phyloP scores from a whole-genome alignment of 306 rosid genomes.

The Ormosia semicastrata region DNA sequence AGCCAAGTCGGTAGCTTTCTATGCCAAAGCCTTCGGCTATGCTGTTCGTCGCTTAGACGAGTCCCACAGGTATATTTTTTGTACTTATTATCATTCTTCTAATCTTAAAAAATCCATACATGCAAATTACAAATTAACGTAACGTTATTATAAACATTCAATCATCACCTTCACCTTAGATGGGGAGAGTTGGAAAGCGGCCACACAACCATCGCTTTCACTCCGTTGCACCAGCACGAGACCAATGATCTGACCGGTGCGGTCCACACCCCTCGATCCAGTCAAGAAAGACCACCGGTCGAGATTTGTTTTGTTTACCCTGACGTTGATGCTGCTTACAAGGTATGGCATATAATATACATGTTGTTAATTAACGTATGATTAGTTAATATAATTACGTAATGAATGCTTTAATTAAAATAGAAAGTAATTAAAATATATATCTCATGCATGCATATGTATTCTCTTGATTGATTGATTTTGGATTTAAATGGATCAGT shows the following conservation, averaged over 20 bases:
- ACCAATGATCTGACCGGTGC: constrained; percentile 69
- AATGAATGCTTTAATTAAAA: too few species aligned
- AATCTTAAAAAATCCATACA: not conserved
- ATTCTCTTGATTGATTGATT: not conserved
- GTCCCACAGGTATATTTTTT: constrained; percentile 47
- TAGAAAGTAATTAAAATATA: too few species aligned
- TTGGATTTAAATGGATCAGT: constrained; percentile 36
- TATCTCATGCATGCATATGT: too few species aligned
- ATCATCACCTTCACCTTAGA: constrained; percentile 11
- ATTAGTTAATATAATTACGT: not conserved
- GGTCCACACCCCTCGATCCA: constrained; percentile 43
- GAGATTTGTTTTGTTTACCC: constrained; percentile 73
- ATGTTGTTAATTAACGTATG: not conserved
- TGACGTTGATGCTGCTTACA: constrained; percentile 74
- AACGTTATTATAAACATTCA: not conserved
- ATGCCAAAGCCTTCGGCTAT: constrained; percentile 71
- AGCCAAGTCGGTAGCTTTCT: constrained; percentile 62
- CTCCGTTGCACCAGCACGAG: constrained; percentile 76
- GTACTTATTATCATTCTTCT: too few species aligned
- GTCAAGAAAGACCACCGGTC: constrained; percentile 46
- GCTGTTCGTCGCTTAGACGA: constrained; percentile 74
- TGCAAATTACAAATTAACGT: not conserved
- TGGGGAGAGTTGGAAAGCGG: constrained; percentile 94
- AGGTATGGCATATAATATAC: constrained; percentile 25
- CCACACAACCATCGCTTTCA: constrained; percentile 79